phyloP scores from a whole-genome alignment of 768 basidiomycete genomes.

The Russula lepida region DNA sequence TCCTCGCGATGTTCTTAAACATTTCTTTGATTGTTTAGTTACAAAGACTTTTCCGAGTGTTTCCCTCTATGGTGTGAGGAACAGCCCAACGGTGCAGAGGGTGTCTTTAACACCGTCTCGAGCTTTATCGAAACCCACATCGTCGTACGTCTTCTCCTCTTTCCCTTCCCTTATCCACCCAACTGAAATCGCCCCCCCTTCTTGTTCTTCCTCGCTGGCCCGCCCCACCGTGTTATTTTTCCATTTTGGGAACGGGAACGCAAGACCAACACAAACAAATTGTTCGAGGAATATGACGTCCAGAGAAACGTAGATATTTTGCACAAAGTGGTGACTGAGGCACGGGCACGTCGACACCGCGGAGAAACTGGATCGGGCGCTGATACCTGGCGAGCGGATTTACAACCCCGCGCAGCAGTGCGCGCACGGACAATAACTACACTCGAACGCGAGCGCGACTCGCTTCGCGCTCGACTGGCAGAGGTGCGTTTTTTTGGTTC shows the following conservation, averaged over 20 bases:
- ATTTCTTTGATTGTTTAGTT: conserved; percentile 25
- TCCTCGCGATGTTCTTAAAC: neutral
- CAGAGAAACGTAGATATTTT: conserved; percentile 63
- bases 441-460: conserved; percentile 37
- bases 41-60: conserved; percentile 39
- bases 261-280: conserved; percentile 56
- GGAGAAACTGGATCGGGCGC: conserved; percentile 29
- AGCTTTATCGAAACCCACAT: conserved; percentile 64
- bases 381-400: conserved; percentile 57
- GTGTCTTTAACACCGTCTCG: conserved; percentile 48
- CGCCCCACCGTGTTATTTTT: neutral
- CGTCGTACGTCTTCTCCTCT: conserved; percentile 24
- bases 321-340: conserved; percentile 62
- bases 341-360: conserved; percentile 44
- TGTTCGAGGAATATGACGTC: conserved; percentile 62
- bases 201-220: neutral
- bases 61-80: conserved; percentile 34
- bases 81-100: conserved; percentile 28
- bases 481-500: conserved; percentile 24
- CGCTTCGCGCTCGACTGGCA: conserved; percentile 31
- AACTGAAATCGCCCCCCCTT: neutral
- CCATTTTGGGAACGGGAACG: neutral
- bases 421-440: conserved; percentile 57
- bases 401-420: conserved; percentile 55
- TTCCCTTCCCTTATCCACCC: neutral